phyloP scores from a whole-genome alignment of 805 yeast genomes.

The Suhomyces tanzawaensis region DNA sequence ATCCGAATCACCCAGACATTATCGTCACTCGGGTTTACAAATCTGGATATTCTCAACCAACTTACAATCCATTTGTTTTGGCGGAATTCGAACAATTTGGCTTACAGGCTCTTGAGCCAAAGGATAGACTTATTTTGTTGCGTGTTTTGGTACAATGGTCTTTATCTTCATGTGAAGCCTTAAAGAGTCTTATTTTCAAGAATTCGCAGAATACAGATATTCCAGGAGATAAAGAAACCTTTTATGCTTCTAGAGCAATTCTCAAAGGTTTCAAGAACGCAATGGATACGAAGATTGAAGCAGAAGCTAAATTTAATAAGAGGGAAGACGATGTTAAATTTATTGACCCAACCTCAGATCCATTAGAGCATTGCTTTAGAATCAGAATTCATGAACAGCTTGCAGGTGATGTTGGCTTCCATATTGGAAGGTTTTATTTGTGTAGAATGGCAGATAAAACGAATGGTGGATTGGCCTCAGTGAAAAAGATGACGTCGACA shows the following conservation, averaged over 20 bases:
- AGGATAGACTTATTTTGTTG: conserved; percentile 36
- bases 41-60: conserved; percentile 11
- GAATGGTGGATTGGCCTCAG: conserved; percentile 36
- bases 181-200: conserved; percentile 25
- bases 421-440: conserved; percentile 39
- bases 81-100: conserved; percentile 33
- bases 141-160: conserved; percentile 38
- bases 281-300: conserved; percentile 28
- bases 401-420: conserved; percentile 40
- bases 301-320: conserved; percentile 28
- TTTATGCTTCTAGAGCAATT: conserved; percentile 34
- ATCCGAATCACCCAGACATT: conserved; percentile 22
- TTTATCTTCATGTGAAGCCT: conserved; percentile 27
- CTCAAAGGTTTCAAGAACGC: conserved; percentile 35
- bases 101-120: conserved; percentile 30
- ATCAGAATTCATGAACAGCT: conserved; percentile 35
- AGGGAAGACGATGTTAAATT: conserved; percentile 26
- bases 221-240: conserved; percentile 39
- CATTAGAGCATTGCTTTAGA: conserved; percentile 30
- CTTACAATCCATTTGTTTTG: conserved; percentile 20
- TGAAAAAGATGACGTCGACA: conserved; percentile 30
- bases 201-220: conserved; percentile 30
- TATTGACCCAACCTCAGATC: conserved; percentile 40
- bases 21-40: conserved; percentile 8
- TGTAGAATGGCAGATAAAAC: conserved; percentile 33